Percentiles rank a stretch among this genome's conserved stretches.
Conservation (phyloP, 495 filamentous ascomycete genomes). For the Zalerion maritima region DNA sequence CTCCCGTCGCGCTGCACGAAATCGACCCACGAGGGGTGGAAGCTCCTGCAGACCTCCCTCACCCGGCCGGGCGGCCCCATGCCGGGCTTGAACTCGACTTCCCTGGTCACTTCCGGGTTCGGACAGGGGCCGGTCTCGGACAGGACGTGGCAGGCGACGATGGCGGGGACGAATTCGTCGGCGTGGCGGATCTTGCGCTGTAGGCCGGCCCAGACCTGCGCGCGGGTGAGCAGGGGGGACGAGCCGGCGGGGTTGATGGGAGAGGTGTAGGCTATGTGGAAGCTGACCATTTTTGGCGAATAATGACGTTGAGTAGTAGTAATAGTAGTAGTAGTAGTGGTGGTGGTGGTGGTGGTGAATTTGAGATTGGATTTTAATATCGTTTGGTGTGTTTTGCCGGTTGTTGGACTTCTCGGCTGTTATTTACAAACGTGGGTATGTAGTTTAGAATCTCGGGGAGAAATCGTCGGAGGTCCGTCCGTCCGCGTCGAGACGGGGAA, state of each 20-base stretch:
- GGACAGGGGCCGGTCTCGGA: constrained; percentile 11
- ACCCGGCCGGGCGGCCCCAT: constrained; percentile 6
- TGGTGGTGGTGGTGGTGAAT: no score
- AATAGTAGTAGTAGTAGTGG: no score
- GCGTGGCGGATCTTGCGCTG: constrained; percentile 23
- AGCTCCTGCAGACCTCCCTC: constrained; percentile 15
- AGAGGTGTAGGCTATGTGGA: constrained; percentile 27
- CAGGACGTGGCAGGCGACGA: constrained; percentile 19
- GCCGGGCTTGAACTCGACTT: constrained; percentile 16
- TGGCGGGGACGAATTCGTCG: constrained; percentile 25
- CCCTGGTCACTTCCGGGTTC: constrained; percentile 14
- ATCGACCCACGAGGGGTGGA: constrained; percentile 20
- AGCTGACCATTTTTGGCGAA: constrained; percentile 19
- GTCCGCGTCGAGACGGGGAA: no score
- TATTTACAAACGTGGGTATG: no score
- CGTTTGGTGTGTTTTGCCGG: no score
- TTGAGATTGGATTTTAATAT: no score
- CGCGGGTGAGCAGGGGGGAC: constrained; percentile 14
- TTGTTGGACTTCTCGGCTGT: no score
- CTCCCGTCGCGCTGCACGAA: constrained; percentile 24
- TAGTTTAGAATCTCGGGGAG: no score
- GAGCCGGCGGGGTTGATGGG: constrained; percentile 23
- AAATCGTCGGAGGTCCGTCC: no score
- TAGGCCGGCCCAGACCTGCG: constrained; percentile 28
- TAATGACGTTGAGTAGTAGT: no score